phyloP scores from a whole-genome alignment of 1,284 basidiomycete species.

The Entoloma clypeatum region DNA sequence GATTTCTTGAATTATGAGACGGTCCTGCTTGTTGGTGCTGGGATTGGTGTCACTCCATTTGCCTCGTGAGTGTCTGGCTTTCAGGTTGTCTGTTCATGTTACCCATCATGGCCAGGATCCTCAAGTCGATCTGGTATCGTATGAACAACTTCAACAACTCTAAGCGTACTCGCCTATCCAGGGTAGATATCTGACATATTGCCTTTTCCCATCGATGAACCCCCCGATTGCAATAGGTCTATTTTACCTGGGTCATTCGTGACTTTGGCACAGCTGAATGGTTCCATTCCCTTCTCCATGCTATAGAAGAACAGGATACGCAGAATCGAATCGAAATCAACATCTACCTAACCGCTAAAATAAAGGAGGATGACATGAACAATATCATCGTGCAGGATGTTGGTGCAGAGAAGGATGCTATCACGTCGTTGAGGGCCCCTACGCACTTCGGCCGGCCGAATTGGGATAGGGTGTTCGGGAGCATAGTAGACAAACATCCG shows the following conservation, averaged over 20 bases:
- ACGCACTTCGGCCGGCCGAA: slow-evolving; percentile 95
- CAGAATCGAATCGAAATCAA: slow-evolving; percentile 84
- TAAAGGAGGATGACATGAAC: slow-evolving; percentile 86
- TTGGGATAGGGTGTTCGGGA: slow-evolving; percentile 81
- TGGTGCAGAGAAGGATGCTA: slow-evolving; percentile 83
- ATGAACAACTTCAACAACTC: slow-evolving; percentile 78
- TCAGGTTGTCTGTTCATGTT: slow-evolving; percentile 5
- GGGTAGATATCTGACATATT: slow-evolving; percentile 32
- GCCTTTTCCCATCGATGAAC: neutral
- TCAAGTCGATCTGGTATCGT: slow-evolving; percentile 94
- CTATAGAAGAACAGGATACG: slow-evolving; percentile 87
- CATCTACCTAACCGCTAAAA: slow-evolving; percentile 85
- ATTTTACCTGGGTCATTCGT: slow-evolving; percentile 87
- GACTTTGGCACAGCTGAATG: slow-evolving; percentile 85
- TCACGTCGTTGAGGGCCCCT: slow-evolving; percentile 80
- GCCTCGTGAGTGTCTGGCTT: slow-evolving; percentile 58
- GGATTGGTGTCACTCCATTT: slow-evolving; percentile 92
- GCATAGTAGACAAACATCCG: slow-evolving; percentile 73
- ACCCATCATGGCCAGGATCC: slow-evolving; percentile 47
- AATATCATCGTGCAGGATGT: slow-evolving; percentile 89
- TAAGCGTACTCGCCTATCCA: slow-evolving; percentile 73
- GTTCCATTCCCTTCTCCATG: slow-evolving; percentile 90
- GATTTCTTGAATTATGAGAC: slow-evolving; percentile 87
- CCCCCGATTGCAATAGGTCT: slow-evolving; percentile 42
- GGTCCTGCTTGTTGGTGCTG: slow-evolving; percentile 79